Evolutionary conservation across 768 basidiomycete species (phyloP).

Genomic region (Trametes meyenii): DNA sequence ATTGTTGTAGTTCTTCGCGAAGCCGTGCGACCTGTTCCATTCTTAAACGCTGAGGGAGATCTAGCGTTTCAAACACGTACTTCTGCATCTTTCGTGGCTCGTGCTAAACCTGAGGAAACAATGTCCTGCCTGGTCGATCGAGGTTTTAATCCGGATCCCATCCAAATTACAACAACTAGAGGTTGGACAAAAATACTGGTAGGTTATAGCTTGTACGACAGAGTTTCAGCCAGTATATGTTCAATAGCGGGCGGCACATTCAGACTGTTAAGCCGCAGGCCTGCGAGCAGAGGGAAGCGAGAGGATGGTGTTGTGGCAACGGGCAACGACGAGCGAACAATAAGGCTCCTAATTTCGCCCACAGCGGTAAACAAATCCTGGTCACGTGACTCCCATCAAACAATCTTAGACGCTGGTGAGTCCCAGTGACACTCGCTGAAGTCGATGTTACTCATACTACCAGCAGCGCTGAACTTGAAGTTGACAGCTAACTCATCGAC

Average conservation of each 20-base stretch:
- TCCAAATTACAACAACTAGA: not conserved
- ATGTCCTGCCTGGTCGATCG: not conserved
- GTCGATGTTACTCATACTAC: too few relatives aligned
- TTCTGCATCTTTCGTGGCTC: not conserved
- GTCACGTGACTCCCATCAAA: too few relatives aligned
- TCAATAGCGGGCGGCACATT: not conserved
- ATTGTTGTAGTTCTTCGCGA: slow-evolving; percentile 8
- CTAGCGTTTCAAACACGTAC: not conserved
- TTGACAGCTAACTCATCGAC: too few relatives aligned
- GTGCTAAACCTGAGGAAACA: not conserved
- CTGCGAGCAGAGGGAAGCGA: not conserved
- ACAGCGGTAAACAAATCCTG: not conserved
- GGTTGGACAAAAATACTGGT: not conserved
- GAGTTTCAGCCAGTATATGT: not conserved
- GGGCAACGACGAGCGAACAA: not conserved
- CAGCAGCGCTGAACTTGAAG: too few relatives aligned
- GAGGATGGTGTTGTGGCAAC: not conserved
- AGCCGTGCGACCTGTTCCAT: slow-evolving; percentile 1
- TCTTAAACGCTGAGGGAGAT: too few relatives aligned
- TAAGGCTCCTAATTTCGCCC: not conserved
- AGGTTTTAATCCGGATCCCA: slow-evolving; percentile 7
- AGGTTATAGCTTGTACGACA: not conserved
- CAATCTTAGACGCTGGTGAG: too few relatives aligned
- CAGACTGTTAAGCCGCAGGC: not conserved
- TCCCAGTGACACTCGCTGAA: too few relatives aligned